Evolutionary conservation across 768 basidiomycete genomes (phyloP), one percentile per base, ranked within the genome.

Genomic region (Boletus subcaerulescens): DNA sequence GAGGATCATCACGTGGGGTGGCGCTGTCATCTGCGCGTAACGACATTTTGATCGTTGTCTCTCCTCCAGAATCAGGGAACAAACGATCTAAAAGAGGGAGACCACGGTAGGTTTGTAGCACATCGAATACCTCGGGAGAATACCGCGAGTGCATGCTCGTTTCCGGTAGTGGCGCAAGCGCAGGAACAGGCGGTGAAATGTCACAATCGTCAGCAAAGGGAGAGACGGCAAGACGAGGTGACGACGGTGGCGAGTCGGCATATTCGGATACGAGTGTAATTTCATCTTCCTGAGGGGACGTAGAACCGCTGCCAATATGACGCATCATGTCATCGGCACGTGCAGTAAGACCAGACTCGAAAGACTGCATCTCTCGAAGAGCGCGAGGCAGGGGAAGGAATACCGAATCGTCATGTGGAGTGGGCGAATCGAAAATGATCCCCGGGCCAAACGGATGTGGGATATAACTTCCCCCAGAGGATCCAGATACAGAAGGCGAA

Each of bases 341-440:
- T 0, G 88, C 90, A 0, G 91, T 93, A 36, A 88, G 68, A 1
- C 84, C 85, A 5, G 90, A 92, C 60, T 93, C 91, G 64, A 93
- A 93, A 0, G 88, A 90, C 60, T 92, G 89, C 86, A 92, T 89
- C 66, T 86, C 87, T 22, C 90, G 85, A n/a, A 93, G 67, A 41
- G 77, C 74, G 5, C 80, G 83, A 2, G 83, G 78, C 2, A 79
- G 61, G 5, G 76, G 74, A 5, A 82, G 66, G 45, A 71, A 75
- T 17, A 81, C 69, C 1, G 74, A 49, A 1, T 73, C 69, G 9
- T 77, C 74, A 33, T 72, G 76, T 55, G 79, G 74, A 1, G 76
- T 67, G 4, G 86, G 87, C 0, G 82, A 76, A 51, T 85, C 84
- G 60, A 87, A 91, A 3, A 73, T 58, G 31, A 91, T 77, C 9